Conservation (phyloP, 306 rosid species). For the Lagenaria siceraria region DNA sequence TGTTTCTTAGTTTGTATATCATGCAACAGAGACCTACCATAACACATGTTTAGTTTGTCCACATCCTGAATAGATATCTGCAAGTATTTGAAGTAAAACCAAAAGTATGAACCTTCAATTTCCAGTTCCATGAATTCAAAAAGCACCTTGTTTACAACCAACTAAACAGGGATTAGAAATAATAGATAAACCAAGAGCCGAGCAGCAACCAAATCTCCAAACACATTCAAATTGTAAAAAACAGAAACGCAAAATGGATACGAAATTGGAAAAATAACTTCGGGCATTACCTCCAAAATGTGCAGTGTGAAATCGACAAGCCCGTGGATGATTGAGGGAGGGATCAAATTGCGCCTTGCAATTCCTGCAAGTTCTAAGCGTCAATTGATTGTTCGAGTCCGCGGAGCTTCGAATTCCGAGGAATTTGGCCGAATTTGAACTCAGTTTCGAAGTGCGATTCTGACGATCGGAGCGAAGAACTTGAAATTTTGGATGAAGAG, state of each 20-base stretch:
- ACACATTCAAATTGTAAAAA: background rate
- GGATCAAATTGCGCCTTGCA: slow-evolving; percentile 80
- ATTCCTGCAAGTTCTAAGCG: slow-evolving; percentile 68
- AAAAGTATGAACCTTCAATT: background rate
- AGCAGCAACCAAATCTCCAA: background rate
- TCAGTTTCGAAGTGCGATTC: slow-evolving; percentile 11
- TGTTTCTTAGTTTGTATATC: background rate
- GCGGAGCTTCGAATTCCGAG: slow-evolving; percentile 34
- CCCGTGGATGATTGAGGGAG: slow-evolving; percentile 51
- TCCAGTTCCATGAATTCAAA: background rate
- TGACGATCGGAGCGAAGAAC: slow-evolving; percentile 11
- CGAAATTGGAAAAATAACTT: background rate
- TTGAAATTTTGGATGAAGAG: background rate
- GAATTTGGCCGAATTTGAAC: slow-evolving; percentile 6
- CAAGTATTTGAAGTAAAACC: background rate
- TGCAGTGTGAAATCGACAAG: slow-evolving; percentile 84
- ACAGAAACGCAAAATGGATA: background rate
- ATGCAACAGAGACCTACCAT: background rate
- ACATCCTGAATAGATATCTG: background rate
- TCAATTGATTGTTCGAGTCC: slow-evolving; percentile 16
- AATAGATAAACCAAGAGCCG: background rate
- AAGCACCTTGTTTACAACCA: background rate
- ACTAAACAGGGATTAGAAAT: background rate
- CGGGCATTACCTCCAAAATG: slow-evolving; percentile 67
- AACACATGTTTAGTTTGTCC: background rate